A percentile compares a stretch with the other conserved stretches of the same genome.
Evolutionary conservation across 2,329 filamentous ascomycete species (phyloP).

Genomic region (Alternaria alternata): DNA sequence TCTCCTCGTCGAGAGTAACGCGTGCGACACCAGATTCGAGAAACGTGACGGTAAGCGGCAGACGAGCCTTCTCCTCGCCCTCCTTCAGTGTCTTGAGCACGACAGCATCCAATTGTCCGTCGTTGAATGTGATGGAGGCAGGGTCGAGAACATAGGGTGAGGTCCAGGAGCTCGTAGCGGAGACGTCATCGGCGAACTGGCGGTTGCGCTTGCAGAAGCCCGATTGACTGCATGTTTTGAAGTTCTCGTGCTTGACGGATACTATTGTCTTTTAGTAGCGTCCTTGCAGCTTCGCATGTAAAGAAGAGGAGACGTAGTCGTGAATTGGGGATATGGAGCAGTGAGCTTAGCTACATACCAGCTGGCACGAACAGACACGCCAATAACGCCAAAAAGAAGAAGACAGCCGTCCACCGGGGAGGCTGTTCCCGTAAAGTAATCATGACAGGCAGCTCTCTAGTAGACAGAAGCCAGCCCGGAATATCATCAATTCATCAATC

Average conservation of each 20-base stretch:
- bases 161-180: constrained; percentile 72
- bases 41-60: constrained; percentile 88
- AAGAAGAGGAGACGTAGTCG: not conserved
- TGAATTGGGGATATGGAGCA: not conserved
- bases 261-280: constrained; percentile 57
- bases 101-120: constrained; percentile 79
- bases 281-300: not conserved
- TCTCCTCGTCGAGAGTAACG: constrained; percentile 90
- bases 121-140: constrained; percentile 75
- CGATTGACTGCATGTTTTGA: constrained; percentile 95
- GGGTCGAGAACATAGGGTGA: constrained; percentile 82
- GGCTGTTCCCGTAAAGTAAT: constrained; percentile 46
- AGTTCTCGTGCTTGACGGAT: constrained; percentile 92
- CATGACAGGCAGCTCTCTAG: constrained; percentile 39
- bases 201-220: constrained; percentile 98
- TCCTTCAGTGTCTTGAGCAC: constrained; percentile 81
- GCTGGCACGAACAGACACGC: constrained; percentile 47
- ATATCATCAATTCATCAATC: constrained; percentile 12
- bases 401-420: constrained; percentile 67
- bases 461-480: constrained; percentile 28
- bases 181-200: constrained; percentile 81
- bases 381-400: constrained; percentile 45
- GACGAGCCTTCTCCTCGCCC: constrained; percentile 72
- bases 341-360: constrained; percentile 41
- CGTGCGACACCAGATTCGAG: constrained; percentile 88